These are phyloP conservation scores for Pyrenochaeta sp. DNA, from an alignment of 2,329 filamentous ascomycete species.

Conservation along the genomic window DNA sequence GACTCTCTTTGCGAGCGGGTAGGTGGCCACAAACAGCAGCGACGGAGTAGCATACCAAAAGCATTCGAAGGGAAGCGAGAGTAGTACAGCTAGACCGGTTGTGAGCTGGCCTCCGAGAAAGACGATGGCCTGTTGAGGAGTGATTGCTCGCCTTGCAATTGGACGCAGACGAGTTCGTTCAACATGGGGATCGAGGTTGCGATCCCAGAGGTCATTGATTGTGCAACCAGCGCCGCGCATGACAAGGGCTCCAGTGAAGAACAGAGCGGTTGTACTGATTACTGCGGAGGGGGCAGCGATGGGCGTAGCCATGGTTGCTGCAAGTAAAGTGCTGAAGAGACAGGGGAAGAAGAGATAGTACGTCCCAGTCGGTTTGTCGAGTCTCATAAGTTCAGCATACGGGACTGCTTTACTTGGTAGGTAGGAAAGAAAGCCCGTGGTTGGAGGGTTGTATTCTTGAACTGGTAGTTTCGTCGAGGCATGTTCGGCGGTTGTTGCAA, in stretches of 20 bases:
- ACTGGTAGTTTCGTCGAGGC: slow-evolving; percentile 15
- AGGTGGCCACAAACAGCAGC: slow-evolving; percentile 74
- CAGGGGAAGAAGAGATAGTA: slow-evolving; percentile 89
- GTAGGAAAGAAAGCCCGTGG: slow-evolving; percentile 71
- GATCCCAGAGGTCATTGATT: slow-evolving; percentile 91
- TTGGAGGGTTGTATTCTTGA: slow-evolving; percentile 69
- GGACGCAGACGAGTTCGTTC: slow-evolving; percentile 77
- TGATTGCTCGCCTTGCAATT: slow-evolving; percentile 79
- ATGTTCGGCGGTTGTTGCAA: slow-evolving; percentile 26
- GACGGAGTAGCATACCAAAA: slow-evolving; percentile 81
- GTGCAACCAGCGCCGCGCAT: slow-evolving; percentile 90
- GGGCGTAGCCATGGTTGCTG: slow-evolving; percentile 72
- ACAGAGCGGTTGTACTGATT: slow-evolving; percentile 69
- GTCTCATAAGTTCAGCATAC: slow-evolving; percentile 80
- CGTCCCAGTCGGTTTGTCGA: slow-evolving; percentile 82
- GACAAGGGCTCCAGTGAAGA: slow-evolving; percentile 77
- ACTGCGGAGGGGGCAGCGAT: slow-evolving; percentile 68
- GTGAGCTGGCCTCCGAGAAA: slow-evolving; percentile 80
- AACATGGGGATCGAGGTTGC: slow-evolving; percentile 84
- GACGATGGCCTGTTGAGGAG: slow-evolving; percentile 72
- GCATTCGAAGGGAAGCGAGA: slow-evolving; percentile 77
- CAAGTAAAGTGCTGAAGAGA: slow-evolving; percentile 82
- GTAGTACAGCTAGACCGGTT: slow-evolving; percentile 73
- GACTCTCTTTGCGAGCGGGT: slow-evolving; percentile 84
- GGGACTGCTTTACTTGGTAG: slow-evolving; percentile 76